These are phyloP conservation scores for Tarenaya hassleriana DNA, from an alignment of 345 rosid genomes.

Conservation along the genomic window DNA sequence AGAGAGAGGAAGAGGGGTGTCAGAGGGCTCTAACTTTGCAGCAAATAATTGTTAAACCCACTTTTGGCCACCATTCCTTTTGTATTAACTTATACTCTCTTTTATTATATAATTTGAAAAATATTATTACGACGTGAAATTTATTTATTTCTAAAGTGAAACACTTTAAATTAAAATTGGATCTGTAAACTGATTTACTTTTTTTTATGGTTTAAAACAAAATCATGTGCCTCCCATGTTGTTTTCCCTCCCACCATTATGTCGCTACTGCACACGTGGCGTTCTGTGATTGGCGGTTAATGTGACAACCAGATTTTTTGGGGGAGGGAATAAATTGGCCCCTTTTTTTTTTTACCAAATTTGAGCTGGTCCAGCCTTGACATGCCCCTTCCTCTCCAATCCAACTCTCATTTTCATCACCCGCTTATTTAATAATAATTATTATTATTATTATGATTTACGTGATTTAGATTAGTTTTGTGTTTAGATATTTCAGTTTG, in stretches of 20 bases:
- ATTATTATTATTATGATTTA: neutral
- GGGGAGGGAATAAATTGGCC: conserved; percentile 20
- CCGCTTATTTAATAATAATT: conserved; percentile 9
- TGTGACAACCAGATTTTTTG: conserved; percentile 24
- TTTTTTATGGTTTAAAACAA: conserved; percentile 13
- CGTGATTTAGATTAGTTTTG: conserved; percentile 1
- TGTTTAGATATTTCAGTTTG: no score
- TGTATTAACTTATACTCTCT: conserved; percentile 4
- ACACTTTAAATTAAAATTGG: conserved; percentile 25
- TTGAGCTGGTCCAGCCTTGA: conserved; percentile 47
- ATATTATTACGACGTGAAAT: conserved; percentile 13
- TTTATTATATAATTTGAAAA: neutral
- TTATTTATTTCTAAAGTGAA: neutral
- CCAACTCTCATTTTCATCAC: conserved; percentile 14
- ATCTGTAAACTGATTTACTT: conserved; percentile 22
- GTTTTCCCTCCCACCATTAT: conserved; percentile 30
- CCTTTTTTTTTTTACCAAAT: conserved; percentile 12
- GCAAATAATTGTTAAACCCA: conserved; percentile 67
- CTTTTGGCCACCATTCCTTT: conserved; percentile 29
- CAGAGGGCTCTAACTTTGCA: conserved; percentile 74
- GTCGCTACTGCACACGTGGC: conserved; percentile 27
- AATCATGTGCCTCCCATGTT: conserved; percentile 29
- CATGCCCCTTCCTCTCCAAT: conserved; percentile 21
- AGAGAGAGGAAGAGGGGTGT: conserved; percentile 62
- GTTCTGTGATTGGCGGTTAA: conserved; percentile 18